These are phyloP conservation scores for Aureoboletus auriporus DNA, from an alignment of 768 basidiomycete genomes.

Conservation along the genomic window DNA sequence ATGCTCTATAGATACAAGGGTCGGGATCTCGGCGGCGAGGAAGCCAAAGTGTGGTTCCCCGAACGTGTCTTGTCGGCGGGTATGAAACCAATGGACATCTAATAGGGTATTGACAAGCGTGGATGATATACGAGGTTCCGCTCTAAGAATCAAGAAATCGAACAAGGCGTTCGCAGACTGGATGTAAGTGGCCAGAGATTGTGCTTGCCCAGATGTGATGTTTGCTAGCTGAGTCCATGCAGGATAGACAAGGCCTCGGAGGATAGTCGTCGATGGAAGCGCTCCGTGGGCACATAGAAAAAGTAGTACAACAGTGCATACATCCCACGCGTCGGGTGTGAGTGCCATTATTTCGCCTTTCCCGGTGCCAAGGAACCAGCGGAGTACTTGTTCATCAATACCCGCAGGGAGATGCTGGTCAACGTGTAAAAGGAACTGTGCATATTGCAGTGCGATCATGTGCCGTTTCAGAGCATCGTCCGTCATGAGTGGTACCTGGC, in stretches of 20 bases:
- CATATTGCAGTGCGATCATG: slow-evolving; percentile 61
- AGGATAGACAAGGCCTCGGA: slow-evolving; percentile 74
- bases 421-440: slow-evolving; percentile 64
- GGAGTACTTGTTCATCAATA: slow-evolving; percentile 64
- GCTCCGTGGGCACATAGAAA: slow-evolving; percentile 65
- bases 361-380: slow-evolving; percentile 71
- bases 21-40: slow-evolving; percentile 62
- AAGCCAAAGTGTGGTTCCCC: slow-evolving; percentile 59
- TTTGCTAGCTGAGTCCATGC: slow-evolving; percentile 63
- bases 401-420: slow-evolving; percentile 75
- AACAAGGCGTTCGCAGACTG: slow-evolving; percentile 62
- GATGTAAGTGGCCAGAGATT: slow-evolving; percentile 48
- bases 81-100: slow-evolving; percentile 66
- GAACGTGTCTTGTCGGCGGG: slow-evolving; percentile 66
- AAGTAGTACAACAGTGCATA: slow-evolving; percentile 57
- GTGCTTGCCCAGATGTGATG: slow-evolving; percentile 33
- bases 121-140: slow-evolving; percentile 40
- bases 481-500: slow-evolving; percentile 59
- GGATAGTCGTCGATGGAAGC: slow-evolving; percentile 65
- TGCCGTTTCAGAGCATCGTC: slow-evolving; percentile 43
- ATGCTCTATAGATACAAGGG: slow-evolving; percentile 67
- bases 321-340: slow-evolving; percentile 60
- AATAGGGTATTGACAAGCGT: slow-evolving; percentile 47
- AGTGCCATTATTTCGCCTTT: slow-evolving; percentile 59
- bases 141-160: slow-evolving; percentile 52